A percentile compares a stretch with the other conserved stretches of the same genome.
Conservation (phyloP, 257 asterid genomes). For the Mitragyna speciosa region DNA sequence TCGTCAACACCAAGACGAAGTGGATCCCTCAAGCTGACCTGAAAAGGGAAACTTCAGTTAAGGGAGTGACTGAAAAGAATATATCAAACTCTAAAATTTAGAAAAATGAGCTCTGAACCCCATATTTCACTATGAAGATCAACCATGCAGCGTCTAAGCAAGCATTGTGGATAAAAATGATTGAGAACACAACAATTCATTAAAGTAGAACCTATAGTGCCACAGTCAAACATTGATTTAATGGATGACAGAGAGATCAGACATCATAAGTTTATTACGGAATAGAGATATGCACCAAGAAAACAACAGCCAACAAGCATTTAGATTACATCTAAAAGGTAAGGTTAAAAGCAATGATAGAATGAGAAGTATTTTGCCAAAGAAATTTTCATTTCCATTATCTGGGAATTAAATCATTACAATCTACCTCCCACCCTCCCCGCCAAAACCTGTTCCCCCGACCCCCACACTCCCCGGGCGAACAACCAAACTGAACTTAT, state of each 20-base stretch:
- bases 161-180: neutral
- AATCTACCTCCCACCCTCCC: neutral
- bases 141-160: neutral
- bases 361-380: neutral
- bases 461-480: too few relatives aligned
- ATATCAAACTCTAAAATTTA: neutral
- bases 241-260: too few relatives aligned
- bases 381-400: neutral
- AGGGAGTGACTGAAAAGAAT: neutral
- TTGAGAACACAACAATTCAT: neutral
- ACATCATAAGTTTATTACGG: neutral
- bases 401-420: too few relatives aligned
- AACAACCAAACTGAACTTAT: neutral
- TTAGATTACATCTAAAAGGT: neutral
- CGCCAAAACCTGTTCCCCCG: neutral
- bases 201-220: neutral
- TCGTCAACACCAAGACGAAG: slow-evolving; percentile 75
- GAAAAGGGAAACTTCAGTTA: slow-evolving; percentile 23
- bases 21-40: slow-evolving; percentile 98
- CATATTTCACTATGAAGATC: neutral
- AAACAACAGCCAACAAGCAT: too few relatives aligned
- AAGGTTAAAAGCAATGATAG: neutral
- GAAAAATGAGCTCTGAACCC: neutral
- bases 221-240: neutral
- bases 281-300: neutral